Evolutionary conservation across 352 stramenopile genomes (phyloP).

Genomic region (Aphanomyces euteiches): DNA sequence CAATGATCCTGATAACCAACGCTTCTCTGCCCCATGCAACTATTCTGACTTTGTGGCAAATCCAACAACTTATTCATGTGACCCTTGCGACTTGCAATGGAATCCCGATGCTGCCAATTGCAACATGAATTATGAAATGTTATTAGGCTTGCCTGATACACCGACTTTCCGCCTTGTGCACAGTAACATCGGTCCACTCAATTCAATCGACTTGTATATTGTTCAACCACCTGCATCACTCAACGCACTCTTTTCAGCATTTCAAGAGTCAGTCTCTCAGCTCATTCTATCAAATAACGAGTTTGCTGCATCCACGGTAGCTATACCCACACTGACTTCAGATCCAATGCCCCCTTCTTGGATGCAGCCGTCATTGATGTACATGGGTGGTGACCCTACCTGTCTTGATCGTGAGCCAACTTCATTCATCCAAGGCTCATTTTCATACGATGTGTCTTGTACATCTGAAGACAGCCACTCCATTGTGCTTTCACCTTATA

Average conservation of each 20-base stretch:
- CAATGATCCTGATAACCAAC: conserved; percentile 4
- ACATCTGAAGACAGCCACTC: neutral
- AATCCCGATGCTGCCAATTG: neutral
- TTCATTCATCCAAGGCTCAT: conserved; percentile 13
- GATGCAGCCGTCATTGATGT: neutral
- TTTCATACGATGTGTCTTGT: conserved; percentile 17
- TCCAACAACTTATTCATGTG: neutral
- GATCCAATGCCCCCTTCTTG: neutral
- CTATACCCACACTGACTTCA: neutral
- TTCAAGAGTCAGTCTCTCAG: neutral
- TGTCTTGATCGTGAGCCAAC: neutral
- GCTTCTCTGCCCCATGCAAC: neutral
- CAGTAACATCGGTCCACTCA: conserved; percentile 13
- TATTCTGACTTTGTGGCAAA: neutral
- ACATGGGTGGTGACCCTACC: conserved; percentile 10
- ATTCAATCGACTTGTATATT: conserved; percentile 18
- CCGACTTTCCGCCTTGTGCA: neutral
- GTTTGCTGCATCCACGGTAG: neutral
- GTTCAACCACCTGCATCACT: neutral
- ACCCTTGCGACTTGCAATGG: conserved; percentile 12
- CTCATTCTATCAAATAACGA: neutral
- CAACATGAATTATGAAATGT: neutral
- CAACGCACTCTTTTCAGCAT: neutral
- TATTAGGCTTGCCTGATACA: neutral
- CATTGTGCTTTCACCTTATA: neutral